Conservation (phyloP, 2,329 filamentous ascomycete genomes). For the Thelonectria rubi region DNA sequence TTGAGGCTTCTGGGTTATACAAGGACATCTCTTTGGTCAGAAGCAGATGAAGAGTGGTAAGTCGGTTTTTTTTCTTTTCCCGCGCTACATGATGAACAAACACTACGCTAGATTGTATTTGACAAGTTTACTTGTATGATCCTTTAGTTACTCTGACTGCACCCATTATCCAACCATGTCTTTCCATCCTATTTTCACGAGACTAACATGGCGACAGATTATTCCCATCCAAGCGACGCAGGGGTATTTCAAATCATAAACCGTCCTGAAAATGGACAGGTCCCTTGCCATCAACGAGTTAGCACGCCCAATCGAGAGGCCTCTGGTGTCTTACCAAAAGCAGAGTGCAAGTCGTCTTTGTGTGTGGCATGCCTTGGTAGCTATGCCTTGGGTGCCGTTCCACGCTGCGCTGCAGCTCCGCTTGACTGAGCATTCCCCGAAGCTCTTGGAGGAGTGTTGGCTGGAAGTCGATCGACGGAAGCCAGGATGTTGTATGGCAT, state of each 20-base stretch:
- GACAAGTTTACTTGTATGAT: constrained; percentile 51
- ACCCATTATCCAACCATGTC: background rate
- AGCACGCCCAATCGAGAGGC: background rate
- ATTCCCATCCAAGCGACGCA: too few species aligned
- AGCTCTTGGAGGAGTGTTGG: background rate
- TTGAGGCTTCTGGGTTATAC: constrained; percentile 29
- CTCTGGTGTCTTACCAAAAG: background rate
- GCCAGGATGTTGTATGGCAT: background rate
- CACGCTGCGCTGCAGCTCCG: background rate
- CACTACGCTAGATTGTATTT: constrained; percentile 60
- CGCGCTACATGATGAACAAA: constrained; percentile 51
- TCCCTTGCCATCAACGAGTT: background rate
- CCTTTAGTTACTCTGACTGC: constrained; percentile 46
- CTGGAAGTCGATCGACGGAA: background rate
- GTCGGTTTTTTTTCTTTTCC: constrained; percentile 10
- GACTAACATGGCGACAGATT: too few species aligned
- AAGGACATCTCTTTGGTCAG: background rate
- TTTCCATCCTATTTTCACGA: background rate
- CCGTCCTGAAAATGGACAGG: background rate
- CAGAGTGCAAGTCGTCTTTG: too few species aligned
- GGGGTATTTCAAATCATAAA: too few species aligned
- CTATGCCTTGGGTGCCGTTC: background rate
- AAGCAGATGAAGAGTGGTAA: constrained; percentile 15
- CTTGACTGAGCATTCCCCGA: background rate
- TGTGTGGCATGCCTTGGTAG: too few species aligned